phyloP scores from a whole-genome alignment of 1,139 yeast species.

The Saccharomyces hybrid region DNA sequence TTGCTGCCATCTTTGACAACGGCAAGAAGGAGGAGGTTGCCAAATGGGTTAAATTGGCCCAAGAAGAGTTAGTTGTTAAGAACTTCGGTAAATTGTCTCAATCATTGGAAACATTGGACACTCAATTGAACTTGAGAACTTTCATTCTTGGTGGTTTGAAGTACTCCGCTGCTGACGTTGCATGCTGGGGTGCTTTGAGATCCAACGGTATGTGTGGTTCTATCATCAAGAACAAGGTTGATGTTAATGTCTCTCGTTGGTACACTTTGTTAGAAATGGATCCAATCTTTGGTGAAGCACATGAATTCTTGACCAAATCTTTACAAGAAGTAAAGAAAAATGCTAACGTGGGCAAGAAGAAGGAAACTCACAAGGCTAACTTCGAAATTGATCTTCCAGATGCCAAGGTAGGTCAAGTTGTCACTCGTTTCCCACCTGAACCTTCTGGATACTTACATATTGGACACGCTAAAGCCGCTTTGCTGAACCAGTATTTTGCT shows the following conservation, averaged over 20 bases:
- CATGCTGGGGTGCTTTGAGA: slow-evolving; percentile 89
- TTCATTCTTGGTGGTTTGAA: slow-evolving; percentile 56
- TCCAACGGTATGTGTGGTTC: slow-evolving; percentile 91
- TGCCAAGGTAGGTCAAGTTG: slow-evolving; percentile 88
- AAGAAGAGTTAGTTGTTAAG: slow-evolving; percentile 54
- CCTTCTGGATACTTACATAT: slow-evolving; percentile 91
- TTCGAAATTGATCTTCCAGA: slow-evolving; percentile 87
- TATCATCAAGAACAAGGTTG: slow-evolving; percentile 73
- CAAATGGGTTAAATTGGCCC: slow-evolving; percentile 20
- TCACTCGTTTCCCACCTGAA: slow-evolving; percentile 88
- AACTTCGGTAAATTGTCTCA: slow-evolving; percentile 80
- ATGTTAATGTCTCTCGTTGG: slow-evolving; percentile 89
- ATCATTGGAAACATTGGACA: slow-evolving; percentile 72
- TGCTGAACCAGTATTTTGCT: slow-evolving; percentile 91
- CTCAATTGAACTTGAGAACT: slow-evolving; percentile 78
- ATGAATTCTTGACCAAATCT: slow-evolving; percentile 59
- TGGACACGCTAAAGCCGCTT: slow-evolving; percentile 97
- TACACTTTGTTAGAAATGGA: slow-evolving; percentile 67
- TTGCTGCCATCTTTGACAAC: slow-evolving; percentile 40
- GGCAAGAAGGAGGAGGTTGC: slow-evolving; percentile 37
- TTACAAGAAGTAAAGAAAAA: slow-evolving; percentile 67
- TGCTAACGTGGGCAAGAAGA: slow-evolving; percentile 54
- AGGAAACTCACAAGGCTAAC: slow-evolving; percentile 79
- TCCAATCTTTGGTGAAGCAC: slow-evolving; percentile 59
- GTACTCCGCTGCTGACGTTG: slow-evolving; percentile 69